phyloP scores from a whole-genome alignment of 495 filamentous ascomycete species.

The Neurospora sp. region DNA sequence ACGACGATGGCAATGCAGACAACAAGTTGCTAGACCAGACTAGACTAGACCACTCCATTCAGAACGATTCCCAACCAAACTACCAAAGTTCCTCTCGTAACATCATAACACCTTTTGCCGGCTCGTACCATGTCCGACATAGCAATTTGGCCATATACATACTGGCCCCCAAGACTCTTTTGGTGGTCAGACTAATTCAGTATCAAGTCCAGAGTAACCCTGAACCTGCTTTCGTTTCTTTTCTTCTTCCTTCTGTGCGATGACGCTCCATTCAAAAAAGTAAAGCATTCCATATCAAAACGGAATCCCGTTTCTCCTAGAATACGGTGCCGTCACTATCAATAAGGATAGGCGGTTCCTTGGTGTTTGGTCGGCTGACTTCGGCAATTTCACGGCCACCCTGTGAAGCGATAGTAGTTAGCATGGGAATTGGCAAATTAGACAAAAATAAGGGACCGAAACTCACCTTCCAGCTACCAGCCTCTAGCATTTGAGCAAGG shows the following conservation, averaged over 20 bases:
- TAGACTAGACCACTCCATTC: not conserved
- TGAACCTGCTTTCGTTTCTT: not conserved
- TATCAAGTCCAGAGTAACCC: not conserved
- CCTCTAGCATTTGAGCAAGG: slow-evolving; percentile 73
- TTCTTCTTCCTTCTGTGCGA: not conserved
- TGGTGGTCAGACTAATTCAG: not conserved
- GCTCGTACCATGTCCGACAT: not conserved
- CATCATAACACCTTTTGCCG: not conserved
- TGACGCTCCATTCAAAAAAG: not conserved
- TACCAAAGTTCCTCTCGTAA: not conserved
- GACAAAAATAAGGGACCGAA: not conserved
- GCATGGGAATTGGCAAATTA: slow-evolving; percentile 2
- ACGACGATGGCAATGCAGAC: not conserved
- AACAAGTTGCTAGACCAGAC: not conserved
- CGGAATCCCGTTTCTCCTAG: slow-evolving; percentile 27
- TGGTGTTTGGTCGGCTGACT: slow-evolving; percentile 90
- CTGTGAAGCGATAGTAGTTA: slow-evolving; percentile 39
- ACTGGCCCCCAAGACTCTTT: not conserved
- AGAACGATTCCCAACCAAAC: not conserved
- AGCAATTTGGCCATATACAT: not conserved
- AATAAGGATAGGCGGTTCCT: slow-evolving; percentile 93
- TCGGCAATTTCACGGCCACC: slow-evolving; percentile 94
- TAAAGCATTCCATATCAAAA: not conserved
- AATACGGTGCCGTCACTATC: slow-evolving; percentile 95
- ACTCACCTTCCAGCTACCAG: slow-evolving; percentile 89